Base-by-base conservation (phyloP, 306 rosid species). In the Vigna angularis region DNA sequence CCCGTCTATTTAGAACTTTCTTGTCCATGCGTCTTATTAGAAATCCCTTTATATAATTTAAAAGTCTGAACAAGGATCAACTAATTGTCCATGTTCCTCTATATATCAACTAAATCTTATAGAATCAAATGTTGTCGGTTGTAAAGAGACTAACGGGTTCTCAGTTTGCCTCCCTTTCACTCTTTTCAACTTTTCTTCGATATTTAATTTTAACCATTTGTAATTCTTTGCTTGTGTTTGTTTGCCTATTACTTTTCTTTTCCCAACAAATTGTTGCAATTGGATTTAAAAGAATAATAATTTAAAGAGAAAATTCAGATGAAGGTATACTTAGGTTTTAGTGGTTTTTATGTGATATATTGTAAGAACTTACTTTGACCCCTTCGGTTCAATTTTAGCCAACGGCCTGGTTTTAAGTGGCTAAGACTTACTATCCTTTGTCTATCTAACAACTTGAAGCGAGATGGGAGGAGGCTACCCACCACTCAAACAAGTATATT, bases 391-490 rank as follows among this genome's bases (percentile, higher is more conserved):
- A 36, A 15, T 45, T 32, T 38, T 57, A 58, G n/a, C 15, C 53
- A 53, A 52, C 10, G 26, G 30, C 63, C 53, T 10, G 32, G 34
- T 20, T 70, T 36, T 16, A 61, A 62, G 65, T 64, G 24, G 55
- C 15, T 50, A 79, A 75, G 55, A 59, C 71, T 74, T 47, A 83
- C 50, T 36, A 68, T 57, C 53, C 64, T 64, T 79, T 62, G 62
- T 59, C 51, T 47, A 49, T 56, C 68, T 56, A 26, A 34, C 56
- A 59, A 62, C 62, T 75, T 59, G 15, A 24, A 70, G 74, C 16
- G 52, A 61, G 40, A 70, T 47, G 63, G 4, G 47, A 9, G 36
- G 44, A 26, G 22, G 55, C 26, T 61, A 57, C 56, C 55, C 7
- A 61, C 24, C 62, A 44, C 49, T 51, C 45, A 50, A 84, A 65